Evolutionary conservation across 768 basidiomycete genomes (phyloP).

Genomic region (Daedalea quercina): DNA sequence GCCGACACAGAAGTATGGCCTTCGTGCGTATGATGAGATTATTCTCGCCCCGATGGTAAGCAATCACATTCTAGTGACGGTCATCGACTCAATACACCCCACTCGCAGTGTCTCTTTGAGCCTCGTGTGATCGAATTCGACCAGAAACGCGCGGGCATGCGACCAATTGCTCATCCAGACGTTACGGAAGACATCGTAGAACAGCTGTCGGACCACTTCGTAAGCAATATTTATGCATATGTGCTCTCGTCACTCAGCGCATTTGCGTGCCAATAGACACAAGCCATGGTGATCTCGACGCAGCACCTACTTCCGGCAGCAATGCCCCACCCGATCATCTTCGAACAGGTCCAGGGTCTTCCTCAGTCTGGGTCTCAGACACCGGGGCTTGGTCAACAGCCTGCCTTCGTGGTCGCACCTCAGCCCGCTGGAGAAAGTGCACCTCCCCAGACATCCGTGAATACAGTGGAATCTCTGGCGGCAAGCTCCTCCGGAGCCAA

Average conservation of each 20-base stretch:
- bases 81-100: not conserved
- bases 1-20: constrained; percentile 78
- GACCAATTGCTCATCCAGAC: constrained; percentile 43
- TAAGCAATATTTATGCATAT: constrained; percentile 26
- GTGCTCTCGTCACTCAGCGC: no score
- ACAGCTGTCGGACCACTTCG: constrained; percentile 35
- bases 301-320: constrained; percentile 55
- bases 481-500: not conserved
- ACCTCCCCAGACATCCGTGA: not conserved
- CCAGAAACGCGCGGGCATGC: constrained; percentile 51
- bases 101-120: constrained; percentile 77
- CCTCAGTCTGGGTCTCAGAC: constrained; percentile 17
- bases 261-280: constrained; percentile 44
- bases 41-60: constrained; percentile 91
- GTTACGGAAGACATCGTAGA: constrained; percentile 70
- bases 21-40: constrained; percentile 92
- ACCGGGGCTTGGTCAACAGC: constrained; percentile 12
- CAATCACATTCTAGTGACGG: constrained; percentile 1
- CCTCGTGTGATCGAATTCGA: constrained; percentile 91
- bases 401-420: constrained; percentile 5
- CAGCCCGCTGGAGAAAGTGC: constrained; percentile 5
- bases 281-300: constrained; percentile 88
- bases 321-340: constrained; percentile 1
- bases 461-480: not conserved
- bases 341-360: constrained; percentile 6